A percentile compares a stretch with the other conserved stretches of the same genome.
Conservation (phyloP, 768 basidiomycete species). For the Chlorophyllum brunneum region DNA sequence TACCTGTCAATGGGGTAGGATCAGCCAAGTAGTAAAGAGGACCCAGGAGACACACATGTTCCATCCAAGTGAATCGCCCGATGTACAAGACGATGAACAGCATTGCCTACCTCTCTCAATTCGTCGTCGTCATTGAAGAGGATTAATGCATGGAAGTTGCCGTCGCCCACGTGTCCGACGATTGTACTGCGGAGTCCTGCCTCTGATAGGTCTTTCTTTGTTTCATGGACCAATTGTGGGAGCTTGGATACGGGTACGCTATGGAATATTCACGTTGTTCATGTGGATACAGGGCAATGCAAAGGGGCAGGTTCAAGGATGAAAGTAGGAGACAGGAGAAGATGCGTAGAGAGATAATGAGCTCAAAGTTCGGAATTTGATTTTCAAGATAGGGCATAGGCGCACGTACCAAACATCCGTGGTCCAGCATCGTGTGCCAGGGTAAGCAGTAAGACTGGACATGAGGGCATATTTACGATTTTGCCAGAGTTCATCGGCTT, state of each 20-base stretch:
- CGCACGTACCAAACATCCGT: constrained; percentile 81
- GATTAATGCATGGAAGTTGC: constrained; percentile 53
- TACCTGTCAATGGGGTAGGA: constrained; percentile 40
- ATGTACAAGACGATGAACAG: constrained; percentile 67
- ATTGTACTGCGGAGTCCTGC: constrained; percentile 62
- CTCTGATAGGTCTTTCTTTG: constrained; percentile 68
- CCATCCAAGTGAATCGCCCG: constrained; percentile 74
- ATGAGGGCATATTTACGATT: constrained; percentile 83
- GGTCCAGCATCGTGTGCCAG: constrained; percentile 71
- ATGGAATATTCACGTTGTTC: neutral
- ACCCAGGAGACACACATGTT: constrained; percentile 51
- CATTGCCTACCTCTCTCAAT: constrained; percentile 45
- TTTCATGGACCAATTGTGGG: constrained; percentile 70
- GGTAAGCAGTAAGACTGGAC: constrained; percentile 60
- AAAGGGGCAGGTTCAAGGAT: neutral
- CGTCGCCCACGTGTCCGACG: constrained; percentile 80
- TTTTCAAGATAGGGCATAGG: neutral
- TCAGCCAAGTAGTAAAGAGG: neutral
- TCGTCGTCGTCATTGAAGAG: constrained; percentile 60
- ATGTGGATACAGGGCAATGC: neutral
- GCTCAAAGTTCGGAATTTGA: neutral
- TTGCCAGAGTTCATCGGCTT: constrained; percentile 78
- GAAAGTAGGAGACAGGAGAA: neutral
- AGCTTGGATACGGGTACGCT: constrained; percentile 71
- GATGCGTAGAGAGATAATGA: neutral